Base-by-base conservation (phyloP, 495 filamentous ascomycete species). In the Aspergillus indologenus region DNA sequence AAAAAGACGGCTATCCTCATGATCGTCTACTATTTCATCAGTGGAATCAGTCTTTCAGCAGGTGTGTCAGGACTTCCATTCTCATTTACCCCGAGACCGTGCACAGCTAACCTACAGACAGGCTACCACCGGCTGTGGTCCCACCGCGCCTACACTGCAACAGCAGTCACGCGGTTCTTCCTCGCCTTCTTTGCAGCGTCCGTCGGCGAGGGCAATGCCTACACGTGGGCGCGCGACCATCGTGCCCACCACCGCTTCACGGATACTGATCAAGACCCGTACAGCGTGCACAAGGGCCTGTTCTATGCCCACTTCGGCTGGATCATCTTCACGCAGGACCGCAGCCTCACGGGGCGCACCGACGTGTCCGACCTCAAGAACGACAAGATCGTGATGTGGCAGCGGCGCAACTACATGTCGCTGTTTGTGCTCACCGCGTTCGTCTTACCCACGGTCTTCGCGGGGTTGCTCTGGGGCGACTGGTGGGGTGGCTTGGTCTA, bases 151-250 rank as follows among this genome's bases (percentile, higher is more conserved):
- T 99, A 95, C 80, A 92, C 91, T 53, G 94, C 92, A 17, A 82
- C 83, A 43, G 73, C 4, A 9, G 26, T 90, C 8, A 92, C 92
- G 40, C 83, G 90, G 74, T 87, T 98, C 73, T 96, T 91, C 82
- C 85, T 98, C 63, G 95, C 94, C 58, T 87, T 86, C 59, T 87
- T 90, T 65, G 95, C 94, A 61, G 92, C 90, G 70, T 95, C 93
- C 76, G 93, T 92, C 53, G 95, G 97, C 54, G 90, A 98, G 68
- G 94, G 94, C 58, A 96, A 90, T 52, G 90, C 96, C 68, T 81
- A 95, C 66, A 98, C 95, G n/a, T n/a, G 94, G 98, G 95, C 95
- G 87, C 91, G 60, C 87, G 90, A 62, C 91, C 94, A 98, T 81
- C 89, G 94, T 60, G 91, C 95, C 65, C 94, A 99, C 77, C 94